Percentiles rank a stretch among this genome's conserved stretches.
phyloP scores from a whole-genome alignment of 2,329 filamentous ascomycete species.

The Didymella sp. region DNA sequence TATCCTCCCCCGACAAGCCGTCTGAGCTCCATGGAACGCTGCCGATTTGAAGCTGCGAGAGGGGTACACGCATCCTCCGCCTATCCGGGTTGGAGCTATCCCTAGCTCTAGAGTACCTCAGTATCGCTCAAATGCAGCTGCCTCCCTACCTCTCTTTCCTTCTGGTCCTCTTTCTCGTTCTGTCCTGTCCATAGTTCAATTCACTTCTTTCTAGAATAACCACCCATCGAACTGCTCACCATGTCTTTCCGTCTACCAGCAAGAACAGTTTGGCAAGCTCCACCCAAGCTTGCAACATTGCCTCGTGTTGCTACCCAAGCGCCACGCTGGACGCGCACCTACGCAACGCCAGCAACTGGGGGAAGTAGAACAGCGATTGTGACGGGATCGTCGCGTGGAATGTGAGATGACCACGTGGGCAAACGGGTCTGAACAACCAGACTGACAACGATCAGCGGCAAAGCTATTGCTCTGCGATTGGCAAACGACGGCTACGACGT shows the following conservation, averaged over 20 bases:
- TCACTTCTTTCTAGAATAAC: neutral
- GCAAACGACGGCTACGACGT: conserved; percentile 71
- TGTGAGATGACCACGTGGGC: conserved; percentile 33
- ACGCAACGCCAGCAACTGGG: conserved; percentile 30
- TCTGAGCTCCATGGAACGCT: conserved; percentile 12
- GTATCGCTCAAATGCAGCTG: conserved; percentile 6
- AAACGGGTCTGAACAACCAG: neutral
- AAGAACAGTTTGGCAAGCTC: conserved; percentile 32
- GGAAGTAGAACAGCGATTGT: conserved; percentile 47
- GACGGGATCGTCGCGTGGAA: conserved; percentile 49
- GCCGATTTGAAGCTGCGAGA: conserved; percentile 25
- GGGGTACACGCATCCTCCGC: conserved; percentile 39
- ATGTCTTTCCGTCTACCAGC: conserved; percentile 37
- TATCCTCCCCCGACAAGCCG: conserved; percentile 21
- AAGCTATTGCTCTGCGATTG: conserved; percentile 68
- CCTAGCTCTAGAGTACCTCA: conserved; percentile 13
- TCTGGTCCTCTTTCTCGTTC: neutral
- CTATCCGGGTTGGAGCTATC: conserved; percentile 27
- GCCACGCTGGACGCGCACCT: conserved; percentile 34
- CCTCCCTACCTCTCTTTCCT: neutral
- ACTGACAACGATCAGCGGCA: conserved; percentile 56
- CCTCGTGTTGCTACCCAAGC: conserved; percentile 23
- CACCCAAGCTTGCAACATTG: conserved; percentile 19
- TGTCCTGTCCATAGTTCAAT: neutral
- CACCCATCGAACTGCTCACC: neutral